Conservation (phyloP, 2,329 filamentous ascomycete genomes). For the Botrytis fragariae region DNA sequence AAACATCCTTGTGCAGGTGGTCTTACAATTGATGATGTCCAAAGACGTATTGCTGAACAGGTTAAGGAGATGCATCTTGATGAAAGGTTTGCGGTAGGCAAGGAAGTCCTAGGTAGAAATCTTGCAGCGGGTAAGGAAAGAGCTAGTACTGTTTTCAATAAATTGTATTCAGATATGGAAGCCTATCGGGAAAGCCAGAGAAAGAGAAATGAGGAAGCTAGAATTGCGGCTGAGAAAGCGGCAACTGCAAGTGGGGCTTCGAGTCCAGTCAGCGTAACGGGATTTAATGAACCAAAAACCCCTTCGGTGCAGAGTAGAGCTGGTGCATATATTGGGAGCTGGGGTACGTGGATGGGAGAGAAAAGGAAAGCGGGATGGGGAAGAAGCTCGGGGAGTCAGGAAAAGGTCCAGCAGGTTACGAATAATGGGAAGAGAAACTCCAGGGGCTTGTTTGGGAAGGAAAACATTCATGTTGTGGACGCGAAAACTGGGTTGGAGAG, state of each 20-base stretch:
- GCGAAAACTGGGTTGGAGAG: constrained; percentile 34
- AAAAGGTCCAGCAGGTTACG: constrained; percentile 69
- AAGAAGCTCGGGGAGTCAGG: constrained; percentile 62
- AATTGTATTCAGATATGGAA: constrained; percentile 88
- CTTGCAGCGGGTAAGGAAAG: constrained; percentile 85
- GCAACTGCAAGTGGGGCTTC: constrained; percentile 19
- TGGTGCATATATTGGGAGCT: constrained; percentile 64
- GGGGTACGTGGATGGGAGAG: constrained; percentile 70
- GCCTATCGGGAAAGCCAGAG: constrained; percentile 71
- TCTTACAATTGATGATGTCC: constrained; percentile 89
- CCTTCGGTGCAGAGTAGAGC: constrained; percentile 50
- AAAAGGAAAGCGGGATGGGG: constrained; percentile 57
- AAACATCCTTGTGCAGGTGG: constrained; percentile 91
- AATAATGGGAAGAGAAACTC: constrained; percentile 33
- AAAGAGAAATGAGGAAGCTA: constrained; percentile 55
- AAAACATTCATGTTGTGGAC: constrained; percentile 19
- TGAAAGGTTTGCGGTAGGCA: constrained; percentile 78
- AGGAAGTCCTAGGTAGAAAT: constrained; percentile 84
- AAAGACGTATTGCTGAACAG: constrained; percentile 84
- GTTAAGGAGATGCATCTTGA: constrained; percentile 92
- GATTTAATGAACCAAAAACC: constrained; percentile 44
- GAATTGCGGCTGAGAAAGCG: constrained; percentile 27
- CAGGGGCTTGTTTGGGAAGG: constrained; percentile 24
- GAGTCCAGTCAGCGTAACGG: constrained; percentile 32
- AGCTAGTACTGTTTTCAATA: constrained; percentile 82